A percentile compares a stretch with the other conserved stretches of the same genome.
These are phyloP conservation scores for Clarireedia hainanense DNA, from an alignment of 2,329 filamentous ascomycete species.

Conservation along the genomic window DNA sequence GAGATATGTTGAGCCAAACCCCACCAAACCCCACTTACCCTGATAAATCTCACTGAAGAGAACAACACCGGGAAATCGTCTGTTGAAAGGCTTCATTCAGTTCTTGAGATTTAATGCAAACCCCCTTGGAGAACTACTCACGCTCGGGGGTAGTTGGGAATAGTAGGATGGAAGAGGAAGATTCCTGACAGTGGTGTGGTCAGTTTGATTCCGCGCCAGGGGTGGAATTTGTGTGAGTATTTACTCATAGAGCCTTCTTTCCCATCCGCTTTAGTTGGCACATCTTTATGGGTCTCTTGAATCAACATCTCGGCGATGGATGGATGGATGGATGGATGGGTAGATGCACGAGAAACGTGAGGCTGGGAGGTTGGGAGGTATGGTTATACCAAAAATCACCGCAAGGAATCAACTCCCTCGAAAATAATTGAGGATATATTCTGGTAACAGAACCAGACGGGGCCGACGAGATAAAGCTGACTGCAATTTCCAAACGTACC, in stretches of 20 bases:
- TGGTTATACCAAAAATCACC: no score
- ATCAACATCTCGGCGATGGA: conserved; percentile 43
- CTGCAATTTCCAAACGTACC: background rate
- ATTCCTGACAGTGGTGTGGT: conserved; percentile 50
- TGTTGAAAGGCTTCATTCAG: conserved; percentile 24
- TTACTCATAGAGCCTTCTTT: conserved; percentile 45
- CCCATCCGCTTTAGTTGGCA: conserved; percentile 49
- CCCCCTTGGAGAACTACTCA: conserved; percentile 35
- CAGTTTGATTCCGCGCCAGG: background rate
- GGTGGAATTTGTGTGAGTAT: conserved; percentile 1
- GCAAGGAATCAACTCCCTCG: no score
- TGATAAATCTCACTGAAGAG: conserved; percentile 95
- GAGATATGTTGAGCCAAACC: background rate
- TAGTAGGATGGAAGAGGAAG: conserved; percentile 79
- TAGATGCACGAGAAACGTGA: background rate
- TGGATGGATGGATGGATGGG: background rate
- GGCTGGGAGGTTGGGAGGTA: background rate
- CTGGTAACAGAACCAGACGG: background rate
- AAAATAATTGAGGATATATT: background rate
- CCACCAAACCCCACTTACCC: conserved; percentile 43
- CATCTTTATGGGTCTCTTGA: conserved; percentile 49
- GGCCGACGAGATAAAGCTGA: background rate
- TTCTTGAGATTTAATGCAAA: background rate
- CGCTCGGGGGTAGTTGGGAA: conserved; percentile 80
- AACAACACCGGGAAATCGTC: conserved; percentile 73